Evolutionary conservation across 2,329 filamentous ascomycete species (phyloP).

Genomic region (Penicillium vulpinum): DNA sequence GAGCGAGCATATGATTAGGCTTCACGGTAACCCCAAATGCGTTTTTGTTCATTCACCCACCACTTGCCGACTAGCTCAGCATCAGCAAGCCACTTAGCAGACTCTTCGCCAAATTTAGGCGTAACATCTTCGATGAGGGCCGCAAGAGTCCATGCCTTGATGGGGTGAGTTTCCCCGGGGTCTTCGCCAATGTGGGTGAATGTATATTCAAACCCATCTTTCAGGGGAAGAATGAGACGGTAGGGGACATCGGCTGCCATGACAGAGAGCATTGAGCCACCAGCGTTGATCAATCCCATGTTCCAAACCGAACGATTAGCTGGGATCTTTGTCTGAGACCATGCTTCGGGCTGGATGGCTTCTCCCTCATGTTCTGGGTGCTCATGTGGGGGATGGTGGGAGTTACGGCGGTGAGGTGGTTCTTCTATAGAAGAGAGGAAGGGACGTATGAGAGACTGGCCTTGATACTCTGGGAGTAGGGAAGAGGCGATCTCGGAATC

Average conservation of each 20-base stretch:
- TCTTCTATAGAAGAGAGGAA: slow-evolving; percentile 26
- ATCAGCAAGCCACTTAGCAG: slow-evolving; percentile 36
- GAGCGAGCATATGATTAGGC: slow-evolving; percentile 5
- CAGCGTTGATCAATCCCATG: slow-evolving; percentile 36
- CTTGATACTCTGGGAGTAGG: slow-evolving; percentile 48
- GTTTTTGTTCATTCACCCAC: slow-evolving; percentile 37
- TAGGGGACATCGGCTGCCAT: slow-evolving; percentile 71
- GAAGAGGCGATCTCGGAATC: slow-evolving; percentile 40
- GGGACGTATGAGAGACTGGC: slow-evolving; percentile 49
- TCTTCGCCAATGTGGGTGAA: slow-evolving; percentile 39
- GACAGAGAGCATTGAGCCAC: slow-evolving; percentile 57
- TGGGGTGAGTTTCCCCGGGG: slow-evolving; percentile 34
- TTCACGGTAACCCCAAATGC: slow-evolving; percentile 31
- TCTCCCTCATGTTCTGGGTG: background rate
- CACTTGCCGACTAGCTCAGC: slow-evolving; percentile 40
- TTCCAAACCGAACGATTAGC: slow-evolving; percentile 33
- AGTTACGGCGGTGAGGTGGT: slow-evolving; percentile 15
- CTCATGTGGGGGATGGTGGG: background rate
- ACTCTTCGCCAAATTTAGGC: slow-evolving; percentile 31
- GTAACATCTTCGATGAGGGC: slow-evolving; percentile 27
- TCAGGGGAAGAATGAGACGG: slow-evolving; percentile 71
- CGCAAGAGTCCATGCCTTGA: slow-evolving; percentile 32
- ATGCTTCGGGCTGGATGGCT: background rate
- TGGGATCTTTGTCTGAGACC: background rate
- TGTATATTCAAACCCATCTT: slow-evolving; percentile 63